Evolutionary conservation across 2,329 filamentous ascomycete species (phyloP).

Genomic region (Zalaria sp.): DNA sequence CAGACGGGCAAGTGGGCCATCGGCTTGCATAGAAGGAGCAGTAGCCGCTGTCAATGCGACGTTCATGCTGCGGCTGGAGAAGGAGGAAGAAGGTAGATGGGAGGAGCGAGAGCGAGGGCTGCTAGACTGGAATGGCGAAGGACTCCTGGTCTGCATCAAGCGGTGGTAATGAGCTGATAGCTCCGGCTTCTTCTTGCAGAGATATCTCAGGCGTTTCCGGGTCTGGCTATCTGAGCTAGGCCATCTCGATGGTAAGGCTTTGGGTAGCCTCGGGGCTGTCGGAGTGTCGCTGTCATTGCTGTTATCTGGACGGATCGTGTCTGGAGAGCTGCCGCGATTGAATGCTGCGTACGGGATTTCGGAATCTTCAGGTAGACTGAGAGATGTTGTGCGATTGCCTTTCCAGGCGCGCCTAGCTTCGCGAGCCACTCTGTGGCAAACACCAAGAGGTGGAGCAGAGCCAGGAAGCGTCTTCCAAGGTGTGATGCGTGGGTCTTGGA

Average conservation of each 20-base stretch:
- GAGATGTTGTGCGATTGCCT: constrained; percentile 24
- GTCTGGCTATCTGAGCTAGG: constrained; percentile 45
- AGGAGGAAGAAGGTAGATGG: constrained; percentile 16
- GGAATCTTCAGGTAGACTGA: constrained; percentile 11
- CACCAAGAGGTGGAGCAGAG: constrained; percentile 47
- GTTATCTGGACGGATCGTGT: constrained; percentile 26
- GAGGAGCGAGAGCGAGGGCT: constrained; percentile 8
- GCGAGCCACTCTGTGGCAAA: constrained; percentile 48
- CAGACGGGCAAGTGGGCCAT: constrained; percentile 32
- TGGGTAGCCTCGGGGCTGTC: constrained; percentile 17
- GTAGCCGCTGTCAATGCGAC: constrained; percentile 37
- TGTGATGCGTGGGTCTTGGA: constrained; percentile 52
- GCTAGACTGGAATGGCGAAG: constrained; percentile 38
- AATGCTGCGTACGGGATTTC: constrained; percentile 8
- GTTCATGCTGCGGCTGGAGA: constrained; percentile 36
- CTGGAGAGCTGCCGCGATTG: constrained; percentile 24
- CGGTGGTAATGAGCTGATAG: constrained; percentile 52
- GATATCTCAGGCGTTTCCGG: constrained; percentile 40
- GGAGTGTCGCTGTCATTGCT: constrained; percentile 33
- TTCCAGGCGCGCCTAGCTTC: constrained; percentile 49
- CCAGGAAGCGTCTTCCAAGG: constrained; percentile 54
- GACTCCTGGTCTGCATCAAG: constrained; percentile 44
- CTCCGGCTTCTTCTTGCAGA: constrained; percentile 47
- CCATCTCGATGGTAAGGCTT: constrained; percentile 29
- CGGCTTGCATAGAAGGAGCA: constrained; percentile 36